Percentiles rank a stretch among this genome's conserved stretches.
Evolutionary conservation across 2,329 filamentous ascomycete genomes (phyloP).

Genomic region (Zymoseptoria pseudotritici): DNA sequence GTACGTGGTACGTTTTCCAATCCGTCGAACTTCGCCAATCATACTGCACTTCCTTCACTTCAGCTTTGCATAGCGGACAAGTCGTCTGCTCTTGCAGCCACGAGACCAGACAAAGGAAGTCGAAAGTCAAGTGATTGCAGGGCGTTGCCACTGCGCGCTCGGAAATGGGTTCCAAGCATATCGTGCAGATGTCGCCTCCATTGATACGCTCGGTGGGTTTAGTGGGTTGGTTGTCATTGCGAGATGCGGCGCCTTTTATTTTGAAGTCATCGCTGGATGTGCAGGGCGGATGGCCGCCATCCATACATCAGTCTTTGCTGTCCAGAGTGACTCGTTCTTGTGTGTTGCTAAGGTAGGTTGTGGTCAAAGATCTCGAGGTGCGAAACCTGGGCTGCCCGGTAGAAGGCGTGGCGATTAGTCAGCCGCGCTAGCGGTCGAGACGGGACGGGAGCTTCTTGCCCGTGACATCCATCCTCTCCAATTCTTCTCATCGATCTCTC

Average conservation of each 20-base stretch:
- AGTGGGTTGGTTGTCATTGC: conserved; percentile 4
- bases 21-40: conserved; percentile 47
- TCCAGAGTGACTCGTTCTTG: too few relatives aligned
- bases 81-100: conserved; percentile 68
- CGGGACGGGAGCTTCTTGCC: too few relatives aligned
- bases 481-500: too few relatives aligned
- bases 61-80: conserved; percentile 67
- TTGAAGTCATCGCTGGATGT: conserved; percentile 17
- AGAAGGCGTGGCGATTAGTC: too few relatives aligned
- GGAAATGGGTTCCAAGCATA: conserved; percentile 71
- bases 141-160: conserved; percentile 66
- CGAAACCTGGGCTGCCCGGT: too few relatives aligned
- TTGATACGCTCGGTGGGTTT: not conserved
- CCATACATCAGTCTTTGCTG: conserved; percentile 12
- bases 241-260: conserved; percentile 21
- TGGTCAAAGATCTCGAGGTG: too few relatives aligned
- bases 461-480: too few relatives aligned
- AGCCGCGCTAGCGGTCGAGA: too few relatives aligned
- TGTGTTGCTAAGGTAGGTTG: too few relatives aligned
- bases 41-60: conserved; percentile 57
- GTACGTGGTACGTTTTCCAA: conserved; percentile 52
- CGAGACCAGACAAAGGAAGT: conserved; percentile 74
- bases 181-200: conserved; percentile 59
- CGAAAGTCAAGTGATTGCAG: conserved; percentile 74
- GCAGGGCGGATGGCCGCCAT: conserved; percentile 1